A percentile compares a stretch with the other conserved stretches of the same genome.
Conservation (phyloP, 176 grass and related monocot species). For the Olyra latifolia region DNA sequence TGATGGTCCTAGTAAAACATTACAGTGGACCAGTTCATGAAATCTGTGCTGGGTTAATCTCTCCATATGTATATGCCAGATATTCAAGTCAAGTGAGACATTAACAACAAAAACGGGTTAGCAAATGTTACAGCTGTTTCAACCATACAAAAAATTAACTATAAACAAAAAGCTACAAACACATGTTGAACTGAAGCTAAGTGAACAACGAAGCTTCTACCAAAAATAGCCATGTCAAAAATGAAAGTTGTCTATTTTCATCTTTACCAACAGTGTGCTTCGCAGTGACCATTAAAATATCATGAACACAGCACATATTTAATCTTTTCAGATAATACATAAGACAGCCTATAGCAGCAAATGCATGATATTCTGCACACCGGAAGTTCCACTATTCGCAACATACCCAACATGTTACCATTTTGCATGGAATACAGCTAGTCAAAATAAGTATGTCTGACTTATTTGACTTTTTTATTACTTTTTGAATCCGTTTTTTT, state of each 20-base stretch:
- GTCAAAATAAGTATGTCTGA: no score
- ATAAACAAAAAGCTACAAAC: not conserved
- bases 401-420: not conserved
- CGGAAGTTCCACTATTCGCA: not conserved
- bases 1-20: not conserved
- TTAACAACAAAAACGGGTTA: not conserved
- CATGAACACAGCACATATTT: not conserved
- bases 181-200: not conserved
- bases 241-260: not conserved
- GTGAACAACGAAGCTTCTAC: not conserved
- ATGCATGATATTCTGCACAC: not conserved
- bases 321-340: not conserved
- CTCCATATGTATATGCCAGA: not conserved
- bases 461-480: no score
- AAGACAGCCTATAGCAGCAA: not conserved
- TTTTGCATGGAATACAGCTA: constrained; percentile 8
- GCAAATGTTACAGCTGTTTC: not conserved
- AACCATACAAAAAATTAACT: not conserved
- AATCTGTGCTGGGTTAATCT: not conserved
- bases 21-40: not conserved
- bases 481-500: no score
- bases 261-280: not conserved
- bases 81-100: not conserved
- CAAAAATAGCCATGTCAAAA: not conserved
- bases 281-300: not conserved